phyloP scores from a whole-genome alignment of 371 early-diverging fungal genomes.

The Neoconidiobolus thromboides region DNA sequence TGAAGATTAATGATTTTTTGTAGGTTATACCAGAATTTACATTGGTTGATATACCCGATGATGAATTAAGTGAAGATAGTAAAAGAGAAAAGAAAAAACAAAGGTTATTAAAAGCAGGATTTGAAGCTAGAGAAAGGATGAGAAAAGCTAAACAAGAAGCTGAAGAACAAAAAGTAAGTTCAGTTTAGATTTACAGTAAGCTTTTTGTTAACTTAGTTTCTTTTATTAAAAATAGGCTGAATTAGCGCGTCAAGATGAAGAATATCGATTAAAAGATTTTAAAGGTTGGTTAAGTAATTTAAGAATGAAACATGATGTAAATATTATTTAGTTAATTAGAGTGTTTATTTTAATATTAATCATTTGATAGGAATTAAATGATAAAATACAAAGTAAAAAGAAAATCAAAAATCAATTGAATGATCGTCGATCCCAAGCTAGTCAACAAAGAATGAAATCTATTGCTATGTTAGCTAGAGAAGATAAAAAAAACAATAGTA shows the following conservation, averaged over 20 bases:
- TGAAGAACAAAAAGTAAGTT: slow-evolving; percentile 21
- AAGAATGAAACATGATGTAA: slow-evolving; percentile 32
- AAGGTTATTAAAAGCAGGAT: slow-evolving; percentile 53
- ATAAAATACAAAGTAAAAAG: slow-evolving; percentile 37
- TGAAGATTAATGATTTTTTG: no score
- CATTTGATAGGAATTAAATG: slow-evolving; percentile 20
- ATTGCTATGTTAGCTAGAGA: slow-evolving; percentile 66
- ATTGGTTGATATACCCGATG: slow-evolving; percentile 62
- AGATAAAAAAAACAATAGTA: slow-evolving; percentile 12
- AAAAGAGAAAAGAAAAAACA: slow-evolving; percentile 74
- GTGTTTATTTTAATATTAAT: not conserved
- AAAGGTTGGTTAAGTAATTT: slow-evolving; percentile 52
- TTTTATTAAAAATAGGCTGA: slow-evolving; percentile 25
- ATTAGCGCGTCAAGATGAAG: slow-evolving; percentile 41
- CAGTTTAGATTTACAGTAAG: not conserved
- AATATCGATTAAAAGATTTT: slow-evolving; percentile 39
- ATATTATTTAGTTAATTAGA: no score
- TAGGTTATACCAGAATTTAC: slow-evolving; percentile 51
- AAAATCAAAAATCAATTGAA: slow-evolving; percentile 51
- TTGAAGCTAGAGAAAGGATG: slow-evolving; percentile 62
- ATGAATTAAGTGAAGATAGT: slow-evolving; percentile 48
- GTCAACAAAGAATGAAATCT: slow-evolving; percentile 62
- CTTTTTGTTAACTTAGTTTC: not conserved
- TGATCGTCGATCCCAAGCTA: slow-evolving; percentile 70
- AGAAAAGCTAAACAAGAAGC: slow-evolving; percentile 51